Base-by-base conservation (phyloP, 1,284 basidiomycete species). In the Boletus hoseneyae region DNA sequence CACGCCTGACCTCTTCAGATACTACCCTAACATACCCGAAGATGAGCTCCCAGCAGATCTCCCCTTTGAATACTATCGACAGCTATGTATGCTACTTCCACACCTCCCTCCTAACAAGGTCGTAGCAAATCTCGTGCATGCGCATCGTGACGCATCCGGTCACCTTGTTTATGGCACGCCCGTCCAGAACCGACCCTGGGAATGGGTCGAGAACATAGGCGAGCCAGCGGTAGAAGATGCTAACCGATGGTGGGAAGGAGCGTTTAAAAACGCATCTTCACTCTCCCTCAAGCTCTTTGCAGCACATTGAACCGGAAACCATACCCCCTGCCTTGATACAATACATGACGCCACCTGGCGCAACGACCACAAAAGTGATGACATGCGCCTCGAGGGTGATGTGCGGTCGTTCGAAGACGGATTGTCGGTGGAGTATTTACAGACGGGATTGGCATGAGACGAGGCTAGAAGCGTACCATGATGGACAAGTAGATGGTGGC, bases 161-260 rank as follows among this genome's bases (percentile, higher is more conserved):
- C 70, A 74, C 6, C 52, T 79, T 6, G 63, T 80, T 6, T 69
- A 73, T 50, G 75, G 77, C 18, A 62, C 69, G 11, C 73, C 78
- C 1, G 85, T 90, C 16, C 72, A 79, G 50, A 85, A 88, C 62
- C 76, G 82, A 37, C 87, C 89, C 12, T 91, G 88, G 88, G 89
- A 91, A 64, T 91, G 88, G 89, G 79, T 83, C 7, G 89, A 90
- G 63, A 80, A 85, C 62, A 63, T 90, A 1, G 86, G 86, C 3
- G 87, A 89, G 52, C 73, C 76, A 3, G 59, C 70, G 4, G 51
- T 59, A 35, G 62, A 62, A 19, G 62, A 61, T 0, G 12, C 12
- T 1, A 23, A 29, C n/a, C 41, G 40, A 5, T 54, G 64, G 7
- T 62, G 59, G 21, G 72, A 74, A 34, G 74, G 74, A 43, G 72